A percentile compares a stretch with the other conserved stretches of the same genome.
Evolutionary conservation across 108 stramenopile species (phyloP).

Genomic region (Craspedostauros australis): DNA sequence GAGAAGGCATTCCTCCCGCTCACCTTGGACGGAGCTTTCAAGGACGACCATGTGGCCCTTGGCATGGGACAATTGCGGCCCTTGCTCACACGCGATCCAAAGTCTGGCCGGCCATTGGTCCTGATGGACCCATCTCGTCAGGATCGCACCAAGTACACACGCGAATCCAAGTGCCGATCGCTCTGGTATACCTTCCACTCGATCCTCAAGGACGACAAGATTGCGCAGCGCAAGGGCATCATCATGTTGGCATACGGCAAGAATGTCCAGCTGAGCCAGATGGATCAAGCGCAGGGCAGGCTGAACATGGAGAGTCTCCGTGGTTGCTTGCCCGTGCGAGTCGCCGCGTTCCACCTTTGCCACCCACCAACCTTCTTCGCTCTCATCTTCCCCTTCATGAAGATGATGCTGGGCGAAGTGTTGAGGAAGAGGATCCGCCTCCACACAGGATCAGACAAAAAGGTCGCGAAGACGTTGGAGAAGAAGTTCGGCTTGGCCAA

Average conservation of each 20-base stretch:
- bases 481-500: conserved; percentile 33
- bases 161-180: conserved; percentile 31
- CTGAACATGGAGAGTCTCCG: conserved; percentile 26
- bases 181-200: conserved; percentile 46
- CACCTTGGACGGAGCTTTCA: conserved; percentile 14
- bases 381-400: conserved; percentile 43
- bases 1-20: conserved; percentile 37
- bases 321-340: conserved; percentile 43
- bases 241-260: conserved; percentile 28
- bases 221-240: conserved; percentile 36
- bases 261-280: conserved; percentile 20
- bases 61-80: conserved; percentile 21
- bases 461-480: conserved; percentile 33
- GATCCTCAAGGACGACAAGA: conserved; percentile 28
- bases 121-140: conserved; percentile 41
- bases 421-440: conserved; percentile 38
- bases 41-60: conserved; percentile 30
- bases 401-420: conserved; percentile 37
- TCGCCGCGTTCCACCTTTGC: conserved; percentile 49
- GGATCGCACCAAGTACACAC: conserved; percentile 29
- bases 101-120: conserved; percentile 30
- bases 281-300: conserved; percentile 36
- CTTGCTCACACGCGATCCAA: conserved; percentile 12
- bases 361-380: conserved; percentile 49
- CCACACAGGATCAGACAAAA: conserved; percentile 35